phyloP scores from a whole-genome alignment of 371 early-diverging fungal species.

The Mucor piriformis region DNA sequence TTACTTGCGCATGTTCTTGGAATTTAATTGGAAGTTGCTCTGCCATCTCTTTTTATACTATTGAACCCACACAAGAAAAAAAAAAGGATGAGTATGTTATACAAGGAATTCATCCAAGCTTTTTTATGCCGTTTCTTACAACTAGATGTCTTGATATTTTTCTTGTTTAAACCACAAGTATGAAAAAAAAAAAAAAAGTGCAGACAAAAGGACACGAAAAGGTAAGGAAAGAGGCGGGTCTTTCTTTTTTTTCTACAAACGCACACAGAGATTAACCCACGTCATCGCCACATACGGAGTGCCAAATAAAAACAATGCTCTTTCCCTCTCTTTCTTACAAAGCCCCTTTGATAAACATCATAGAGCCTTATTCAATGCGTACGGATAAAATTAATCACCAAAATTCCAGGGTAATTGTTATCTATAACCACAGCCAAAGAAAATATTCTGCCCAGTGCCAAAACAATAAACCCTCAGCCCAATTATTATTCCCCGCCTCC shows the following conservation, averaged over 20 bases:
- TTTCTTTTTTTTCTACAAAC: not conserved
- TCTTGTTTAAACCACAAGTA: not conserved
- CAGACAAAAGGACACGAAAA: not conserved
- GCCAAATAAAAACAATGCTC: too few relatives aligned
- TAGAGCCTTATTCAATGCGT: too few relatives aligned
- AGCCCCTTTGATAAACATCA: too few relatives aligned
- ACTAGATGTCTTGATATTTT: not conserved
- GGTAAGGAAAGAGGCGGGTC: not conserved
- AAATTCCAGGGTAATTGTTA: too few relatives aligned
- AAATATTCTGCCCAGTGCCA: too few relatives aligned
- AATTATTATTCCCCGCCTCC: too few relatives aligned
- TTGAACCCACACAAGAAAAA: not conserved
- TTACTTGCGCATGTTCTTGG: constrained; percentile 95
- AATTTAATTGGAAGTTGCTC: constrained; percentile 82
- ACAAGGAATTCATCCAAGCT: not conserved
- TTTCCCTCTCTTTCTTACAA: too few relatives aligned
- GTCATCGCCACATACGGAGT: too few relatives aligned
- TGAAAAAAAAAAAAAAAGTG: not conserved
- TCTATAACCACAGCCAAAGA: too few relatives aligned
- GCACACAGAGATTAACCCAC: too few relatives aligned
- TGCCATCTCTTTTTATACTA: constrained; percentile 49
- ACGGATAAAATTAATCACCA: too few relatives aligned
- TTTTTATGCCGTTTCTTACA: not conserved
- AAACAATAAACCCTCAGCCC: too few relatives aligned
- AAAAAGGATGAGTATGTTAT: not conserved